Base-by-base conservation (phyloP, 2,329 filamentous ascomycete species). In the Verticillium longisporum region DNA sequence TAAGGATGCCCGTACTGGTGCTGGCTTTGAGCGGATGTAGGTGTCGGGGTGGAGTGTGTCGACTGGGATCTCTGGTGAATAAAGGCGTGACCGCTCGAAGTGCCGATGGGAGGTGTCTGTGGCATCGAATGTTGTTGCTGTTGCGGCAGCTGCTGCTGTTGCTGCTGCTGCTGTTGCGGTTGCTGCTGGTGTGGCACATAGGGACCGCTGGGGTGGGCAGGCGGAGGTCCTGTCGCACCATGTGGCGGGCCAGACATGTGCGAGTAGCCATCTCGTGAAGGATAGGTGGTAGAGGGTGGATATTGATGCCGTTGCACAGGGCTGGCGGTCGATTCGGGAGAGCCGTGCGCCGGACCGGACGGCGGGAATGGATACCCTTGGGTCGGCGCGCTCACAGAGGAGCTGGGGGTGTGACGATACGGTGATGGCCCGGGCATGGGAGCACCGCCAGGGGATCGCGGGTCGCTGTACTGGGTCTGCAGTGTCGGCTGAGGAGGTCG, bases 11-110 rank as follows among this genome's bases (percentile, higher is more conserved):
- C 80, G 66, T 80, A 84, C 9, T 79, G 78, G 55, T 81, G 81
- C 70, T 87, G 84, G 68, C 81, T 83, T 56, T 86, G 84, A 15
- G 84, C 81, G 45, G 84, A 86, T 6, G 83, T 86, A n/a, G 84
- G 84, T 38, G 85, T 88, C 11, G 83, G 75, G 32, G 79, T 81
- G 13, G 85, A 87, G 60, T 87, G 82, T 6, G 80, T 75, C 26
- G 85, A 88, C 61, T 82, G 82, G 53, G 85, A 84, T 67, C 83
- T 74, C 63, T 79, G 78, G 61, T 81, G 74, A 5, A 71, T 58
- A 56, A 72, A 73, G n/a, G 71, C 62, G 50, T 71, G 71, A 4
- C 68, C 71, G 53, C 73, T 74, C 4, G 77, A 72, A 4, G 76
- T 75, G n/a, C 72, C 75, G 31, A 78, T 71, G 2, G 77, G 77